Conservation (phyloP, 345 rosid genomes). For the Brassica nigra region DNA sequence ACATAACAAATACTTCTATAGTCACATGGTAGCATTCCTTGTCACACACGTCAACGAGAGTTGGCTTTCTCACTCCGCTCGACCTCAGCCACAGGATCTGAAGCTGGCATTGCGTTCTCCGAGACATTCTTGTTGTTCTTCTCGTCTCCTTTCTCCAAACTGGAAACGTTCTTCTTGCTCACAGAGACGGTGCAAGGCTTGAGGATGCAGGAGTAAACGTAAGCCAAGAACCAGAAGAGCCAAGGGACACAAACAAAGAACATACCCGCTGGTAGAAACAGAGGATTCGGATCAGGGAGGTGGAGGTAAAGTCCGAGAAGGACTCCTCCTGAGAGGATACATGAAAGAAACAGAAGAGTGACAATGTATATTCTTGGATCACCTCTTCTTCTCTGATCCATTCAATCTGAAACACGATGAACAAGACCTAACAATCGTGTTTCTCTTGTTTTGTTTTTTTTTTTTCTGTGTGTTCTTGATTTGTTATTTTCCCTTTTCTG, state of each 20-base stretch:
- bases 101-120: neutral
- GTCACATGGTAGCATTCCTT: conserved; percentile 33
- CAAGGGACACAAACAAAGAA: conserved; percentile 66
- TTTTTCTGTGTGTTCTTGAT: conserved; percentile 4
- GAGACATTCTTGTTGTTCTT: neutral
- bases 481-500: neutral
- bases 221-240: conserved; percentile 65
- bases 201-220: conserved; percentile 51
- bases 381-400: conserved; percentile 49
- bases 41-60: conserved; percentile 32
- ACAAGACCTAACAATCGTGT: neutral
- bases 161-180: neutral
- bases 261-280: conserved; percentile 56
- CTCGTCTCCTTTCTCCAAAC: neutral
- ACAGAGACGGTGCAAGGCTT: conserved; percentile 32
- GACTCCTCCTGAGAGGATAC: conserved; percentile 58
- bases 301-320: conserved; percentile 52
- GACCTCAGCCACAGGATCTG: neutral
- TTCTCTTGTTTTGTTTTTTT: neutral
- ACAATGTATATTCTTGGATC: conserved; percentile 52
- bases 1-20: conserved; percentile 17
- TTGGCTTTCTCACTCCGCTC: neutral
- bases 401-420: conserved; percentile 23
- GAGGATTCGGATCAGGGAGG: conserved; percentile 38
- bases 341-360: conserved; percentile 48